phyloP scores from a whole-genome alignment of 805 yeast genomes.

The Grigorovia yakushimaensis region DNA sequence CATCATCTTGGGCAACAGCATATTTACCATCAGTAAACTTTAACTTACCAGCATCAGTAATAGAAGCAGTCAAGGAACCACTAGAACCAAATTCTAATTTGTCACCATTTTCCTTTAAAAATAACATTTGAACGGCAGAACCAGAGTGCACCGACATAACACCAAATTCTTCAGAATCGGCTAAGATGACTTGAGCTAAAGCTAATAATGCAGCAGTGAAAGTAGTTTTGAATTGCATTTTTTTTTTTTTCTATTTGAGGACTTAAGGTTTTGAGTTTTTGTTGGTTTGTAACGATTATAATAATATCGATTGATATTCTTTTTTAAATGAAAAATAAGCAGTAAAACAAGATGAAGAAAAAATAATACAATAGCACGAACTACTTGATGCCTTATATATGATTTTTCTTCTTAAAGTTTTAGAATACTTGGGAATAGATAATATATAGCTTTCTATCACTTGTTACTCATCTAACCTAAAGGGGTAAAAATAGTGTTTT shows the following conservation, averaged over 20 bases:
- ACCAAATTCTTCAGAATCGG: conserved; percentile 32
- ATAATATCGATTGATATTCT: neutral
- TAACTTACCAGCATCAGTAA: conserved; percentile 27
- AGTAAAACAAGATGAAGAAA: neutral
- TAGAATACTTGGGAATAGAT: neutral
- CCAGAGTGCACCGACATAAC: conserved; percentile 31
- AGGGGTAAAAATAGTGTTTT: neutral
- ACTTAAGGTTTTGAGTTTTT: neutral
- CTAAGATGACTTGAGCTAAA: conserved; percentile 18
- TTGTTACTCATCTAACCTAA: neutral
- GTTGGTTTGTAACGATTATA: neutral
- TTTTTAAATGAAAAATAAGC: neutral
- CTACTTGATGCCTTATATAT: neutral
- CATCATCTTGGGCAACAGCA: conserved; percentile 21
- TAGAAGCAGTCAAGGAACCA: conserved; percentile 9
- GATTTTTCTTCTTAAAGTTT: neutral
- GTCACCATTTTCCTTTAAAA: conserved; percentile 14
- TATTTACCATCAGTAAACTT: conserved; percentile 21
- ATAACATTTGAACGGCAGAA: conserved; percentile 24
- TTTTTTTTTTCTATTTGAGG: neutral
- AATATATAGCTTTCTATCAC: neutral
- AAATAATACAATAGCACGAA: neutral
- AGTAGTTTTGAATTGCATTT: conserved; percentile 8
- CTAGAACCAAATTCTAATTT: conserved; percentile 8
- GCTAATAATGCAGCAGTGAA: conserved; percentile 22